Percentiles rank a stretch among this genome's conserved stretches.
Conservation (phyloP, 2,329 filamentous ascomycete genomes). For the Leptographium procerum region DNA sequence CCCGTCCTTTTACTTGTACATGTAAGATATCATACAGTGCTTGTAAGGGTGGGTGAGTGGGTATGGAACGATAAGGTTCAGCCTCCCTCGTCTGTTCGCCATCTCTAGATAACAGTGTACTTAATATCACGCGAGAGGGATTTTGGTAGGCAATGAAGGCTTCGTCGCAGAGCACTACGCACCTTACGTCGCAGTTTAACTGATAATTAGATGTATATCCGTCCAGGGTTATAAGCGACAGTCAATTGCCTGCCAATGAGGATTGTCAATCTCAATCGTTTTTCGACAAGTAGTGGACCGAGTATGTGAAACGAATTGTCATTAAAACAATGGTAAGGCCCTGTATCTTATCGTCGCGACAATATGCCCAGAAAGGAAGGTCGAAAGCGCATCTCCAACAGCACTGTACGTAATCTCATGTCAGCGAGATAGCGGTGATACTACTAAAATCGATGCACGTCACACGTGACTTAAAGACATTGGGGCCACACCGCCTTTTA, state of each 20-base stretch:
- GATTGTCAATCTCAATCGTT: neutral
- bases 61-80: neutral
- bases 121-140: neutral
- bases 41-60: neutral
- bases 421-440: neutral
- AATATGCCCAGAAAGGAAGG: conserved; percentile 11
- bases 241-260: neutral
- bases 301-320: neutral
- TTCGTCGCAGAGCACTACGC: neutral
- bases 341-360: neutral
- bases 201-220: neutral
- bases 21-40: neutral
- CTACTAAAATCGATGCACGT: neutral
- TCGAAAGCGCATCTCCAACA: neutral
- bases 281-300: neutral
- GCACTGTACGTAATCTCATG: neutral
- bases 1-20: neutral
- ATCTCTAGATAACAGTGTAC: neutral
- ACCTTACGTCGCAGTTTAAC: neutral
- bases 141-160: neutral
- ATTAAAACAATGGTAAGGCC: neutral
- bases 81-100: neutral
- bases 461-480: no score
- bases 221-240: neutral
- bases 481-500: conserved; percentile 9